A percentile compares a stretch with the other conserved stretches of the same genome.
phyloP scores from a whole-genome alignment of 1,139 yeast species.

The Nematodospora anomalae region DNA sequence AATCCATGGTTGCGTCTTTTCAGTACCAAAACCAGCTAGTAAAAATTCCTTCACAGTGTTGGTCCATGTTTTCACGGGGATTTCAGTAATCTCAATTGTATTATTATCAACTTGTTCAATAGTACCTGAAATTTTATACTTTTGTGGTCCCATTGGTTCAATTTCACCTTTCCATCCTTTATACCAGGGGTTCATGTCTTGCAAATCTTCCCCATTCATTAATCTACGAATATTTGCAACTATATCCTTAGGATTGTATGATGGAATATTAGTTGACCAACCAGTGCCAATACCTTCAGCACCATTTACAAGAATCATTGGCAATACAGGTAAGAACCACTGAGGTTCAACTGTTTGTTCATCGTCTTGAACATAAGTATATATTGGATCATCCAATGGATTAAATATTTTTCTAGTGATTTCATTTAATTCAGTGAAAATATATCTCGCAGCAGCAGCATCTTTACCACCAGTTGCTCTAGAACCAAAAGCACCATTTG shows the following conservation, averaged over 20 bases:
- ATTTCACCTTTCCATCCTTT: conserved; percentile 92
- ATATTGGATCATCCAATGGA: conserved; percentile 76
- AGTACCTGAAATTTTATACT: conserved; percentile 72
- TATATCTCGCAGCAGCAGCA: conserved; percentile 97
- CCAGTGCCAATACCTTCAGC: conserved; percentile 99
- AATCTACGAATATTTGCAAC: conserved; percentile 69
- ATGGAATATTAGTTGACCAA: conserved; percentile 94
- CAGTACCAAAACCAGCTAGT: conserved; percentile 73
- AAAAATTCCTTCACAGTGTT: conserved; percentile 83
- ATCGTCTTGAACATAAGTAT: conserved; percentile 85
- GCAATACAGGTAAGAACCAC: conserved; percentile 90
- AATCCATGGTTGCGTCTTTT: conserved; percentile 77
- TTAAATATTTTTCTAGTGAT: conserved; percentile 77
- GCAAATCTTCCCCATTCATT: conserved; percentile 71
- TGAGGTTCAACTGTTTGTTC: conserved; percentile 94
- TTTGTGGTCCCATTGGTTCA: conserved; percentile 62
- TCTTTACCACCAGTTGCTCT: conserved; percentile 98
- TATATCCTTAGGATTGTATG: conserved; percentile 83
- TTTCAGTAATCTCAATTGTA: conserved; percentile 85
- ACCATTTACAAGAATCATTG: conserved; percentile 92
- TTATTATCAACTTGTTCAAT: conserved; percentile 80
- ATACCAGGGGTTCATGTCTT: conserved; percentile 89
- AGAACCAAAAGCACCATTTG: conserved; percentile 96
- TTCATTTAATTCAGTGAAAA: conserved; percentile 79
- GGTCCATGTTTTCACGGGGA: conserved; percentile 94